Evolutionary conservation across 768 basidiomycete species (phyloP).

Genomic region (Serendipita indica): DNA sequence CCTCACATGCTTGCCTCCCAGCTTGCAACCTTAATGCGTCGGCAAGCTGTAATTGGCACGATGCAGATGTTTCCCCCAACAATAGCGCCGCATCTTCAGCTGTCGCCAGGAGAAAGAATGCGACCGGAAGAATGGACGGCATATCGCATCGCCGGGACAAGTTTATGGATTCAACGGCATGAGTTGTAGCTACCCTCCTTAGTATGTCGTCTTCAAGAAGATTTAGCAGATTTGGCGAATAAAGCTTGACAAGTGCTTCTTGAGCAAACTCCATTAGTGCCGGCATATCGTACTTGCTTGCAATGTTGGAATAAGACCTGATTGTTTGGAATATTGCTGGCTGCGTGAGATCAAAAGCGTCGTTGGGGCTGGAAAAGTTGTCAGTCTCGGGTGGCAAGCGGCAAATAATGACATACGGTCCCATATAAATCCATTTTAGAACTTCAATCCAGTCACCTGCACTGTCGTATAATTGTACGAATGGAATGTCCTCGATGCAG

Average conservation of each 20-base stretch:
- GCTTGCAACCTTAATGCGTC: too few relatives aligned
- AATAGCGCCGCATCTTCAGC: too few relatives aligned
- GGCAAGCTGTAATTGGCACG: too few relatives aligned
- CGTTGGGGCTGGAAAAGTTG: too few relatives aligned
- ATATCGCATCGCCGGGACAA: neutral
- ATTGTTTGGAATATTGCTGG: neutral
- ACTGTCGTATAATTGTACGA: neutral
- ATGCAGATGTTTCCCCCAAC: too few relatives aligned
- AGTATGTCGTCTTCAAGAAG: too few relatives aligned
- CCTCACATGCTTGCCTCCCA: too few relatives aligned
- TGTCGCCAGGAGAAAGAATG: neutral
- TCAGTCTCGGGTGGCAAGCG: too few relatives aligned
- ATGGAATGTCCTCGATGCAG: neutral
- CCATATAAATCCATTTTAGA: neutral
- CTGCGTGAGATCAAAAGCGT: neutral
- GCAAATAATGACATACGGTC: neutral
- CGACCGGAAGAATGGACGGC: neutral
- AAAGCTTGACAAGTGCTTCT: neutral
- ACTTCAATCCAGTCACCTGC: neutral
- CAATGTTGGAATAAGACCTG: neutral
- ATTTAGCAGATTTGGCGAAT: too few relatives aligned
- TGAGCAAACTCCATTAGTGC: neutral
- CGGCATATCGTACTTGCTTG: neutral
- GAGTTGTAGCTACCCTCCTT: neutral
- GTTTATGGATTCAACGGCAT: neutral